Conservation (phyloP, 192 early-diverging fungal species). For the Podila clonocystis region DNA sequence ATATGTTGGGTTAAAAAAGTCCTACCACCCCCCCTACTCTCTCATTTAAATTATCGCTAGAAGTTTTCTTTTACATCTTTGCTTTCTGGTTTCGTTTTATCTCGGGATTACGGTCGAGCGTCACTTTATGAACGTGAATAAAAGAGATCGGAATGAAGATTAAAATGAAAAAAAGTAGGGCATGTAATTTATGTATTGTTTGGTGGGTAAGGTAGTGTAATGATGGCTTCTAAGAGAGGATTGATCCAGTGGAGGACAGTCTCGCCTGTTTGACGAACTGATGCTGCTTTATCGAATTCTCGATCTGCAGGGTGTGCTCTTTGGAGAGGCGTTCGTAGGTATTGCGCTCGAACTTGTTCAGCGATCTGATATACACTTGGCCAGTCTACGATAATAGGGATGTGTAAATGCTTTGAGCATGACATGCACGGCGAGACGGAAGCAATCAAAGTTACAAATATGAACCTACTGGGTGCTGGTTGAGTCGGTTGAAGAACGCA, state of each 20-base stretch:
- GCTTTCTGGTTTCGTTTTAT: too few species aligned
- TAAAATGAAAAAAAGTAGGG: background rate
- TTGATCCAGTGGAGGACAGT: background rate
- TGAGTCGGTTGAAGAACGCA: constrained; percentile 77
- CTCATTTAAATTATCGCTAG: too few species aligned
- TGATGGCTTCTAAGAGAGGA: background rate
- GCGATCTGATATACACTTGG: constrained; percentile 30
- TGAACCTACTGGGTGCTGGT: constrained; percentile 68
- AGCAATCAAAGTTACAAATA: too few species aligned
- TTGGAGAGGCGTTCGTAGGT: constrained; percentile 47
- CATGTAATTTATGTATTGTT: too few species aligned
- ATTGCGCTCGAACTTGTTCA: constrained; percentile 40
- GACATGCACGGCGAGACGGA: background rate
- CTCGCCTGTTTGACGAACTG: constrained; percentile 4
- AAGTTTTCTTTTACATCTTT: too few species aligned
- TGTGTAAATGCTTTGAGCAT: background rate
- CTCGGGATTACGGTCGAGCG: too few species aligned
- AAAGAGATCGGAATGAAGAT: too few species aligned
- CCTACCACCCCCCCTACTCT: too few species aligned
- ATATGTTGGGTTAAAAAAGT: background rate
- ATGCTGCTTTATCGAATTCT: constrained; percentile 17
- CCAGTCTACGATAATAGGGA: constrained; percentile 25
- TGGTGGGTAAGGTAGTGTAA: too few species aligned
- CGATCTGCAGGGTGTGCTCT: constrained; percentile 9
- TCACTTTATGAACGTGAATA: too few species aligned